Base-by-base conservation (phyloP, 305 asterid genomes). In the Fraxinus sp. region DNA sequence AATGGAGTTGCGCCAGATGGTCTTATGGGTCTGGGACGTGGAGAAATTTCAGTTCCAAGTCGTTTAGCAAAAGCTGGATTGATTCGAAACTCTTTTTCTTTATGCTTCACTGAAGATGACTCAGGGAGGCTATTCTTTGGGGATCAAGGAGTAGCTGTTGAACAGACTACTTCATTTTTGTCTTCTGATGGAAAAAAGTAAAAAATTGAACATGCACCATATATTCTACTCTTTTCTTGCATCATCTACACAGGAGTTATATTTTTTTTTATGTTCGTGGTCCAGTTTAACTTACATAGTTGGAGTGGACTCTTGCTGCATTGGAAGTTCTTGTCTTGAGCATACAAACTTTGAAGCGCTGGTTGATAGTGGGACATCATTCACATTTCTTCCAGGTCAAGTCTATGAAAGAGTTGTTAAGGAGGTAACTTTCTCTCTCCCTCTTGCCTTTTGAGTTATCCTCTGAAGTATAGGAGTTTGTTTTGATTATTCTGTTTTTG, bases 281-380 rank as follows among this genome's bases (percentile, higher is more conserved):
- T 36, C 76, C 91, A 94, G 98, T 85, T 86, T 85, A 74, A 90
- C 95, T 26, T 94, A 94, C 87, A 78, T 93, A 80, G 84, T 94
- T 80, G 97, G 95, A 86, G 94, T 94, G 84, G 94, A 90, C 52
- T 78, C 87, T 2, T 91, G 87, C 84, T 94, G 98, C 88, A 82
- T 95, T 82, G 95, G 86, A 85, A 85, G 85, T 80, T 86, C 91
- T 26, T 92, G 95, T 87, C 86, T 89, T 79, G 87, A 85, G 82
- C 82, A 87, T 74, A 90, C 93, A n/a, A 84, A 81, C 81, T 86
- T 87, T 83, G 86, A 89, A 76, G 92, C 91, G 84, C 89, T 91
- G 80, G 92, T 90, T 72, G 97, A 95, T 83, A 94, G 97, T 80
- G 98, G 98, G 83, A 59, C 98, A 78, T 94, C 98, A 5, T 94